Percentiles rank a stretch among this genome's conserved stretches.
phyloP scores from a whole-genome alignment of 129 eudicot genomes.

The Artemisia tridentata region DNA sequence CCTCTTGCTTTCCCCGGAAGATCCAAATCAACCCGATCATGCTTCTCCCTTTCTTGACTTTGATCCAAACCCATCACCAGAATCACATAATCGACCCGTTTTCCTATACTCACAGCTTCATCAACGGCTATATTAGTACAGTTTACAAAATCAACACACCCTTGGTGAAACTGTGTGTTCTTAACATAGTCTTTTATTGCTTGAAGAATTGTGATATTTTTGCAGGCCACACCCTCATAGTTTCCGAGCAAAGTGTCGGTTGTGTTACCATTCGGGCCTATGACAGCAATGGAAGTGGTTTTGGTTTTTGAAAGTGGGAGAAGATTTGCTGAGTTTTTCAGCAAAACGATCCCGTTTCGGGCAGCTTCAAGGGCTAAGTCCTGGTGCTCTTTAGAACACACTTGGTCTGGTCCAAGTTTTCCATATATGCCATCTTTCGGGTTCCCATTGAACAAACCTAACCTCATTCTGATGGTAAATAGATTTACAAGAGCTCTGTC shows the following conservation, averaged over 20 bases:
- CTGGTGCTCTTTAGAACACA: constrained; percentile 52
- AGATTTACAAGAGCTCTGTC: constrained; percentile 66
- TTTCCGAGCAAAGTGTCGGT: constrained; percentile 49
- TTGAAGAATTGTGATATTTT: constrained; percentile 39
- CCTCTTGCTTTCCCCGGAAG: constrained; percentile 64
- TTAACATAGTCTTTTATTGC: constrained; percentile 39
- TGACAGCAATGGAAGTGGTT: constrained; percentile 56
- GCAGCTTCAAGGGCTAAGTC: constrained; percentile 68
- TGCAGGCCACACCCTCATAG: constrained; percentile 63
- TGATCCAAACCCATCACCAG: constrained; percentile 65
- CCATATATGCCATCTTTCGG: constrained; percentile 45
- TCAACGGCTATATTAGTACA: constrained; percentile 44
- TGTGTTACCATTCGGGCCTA: constrained; percentile 65
- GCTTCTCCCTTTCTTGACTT: constrained; percentile 53
- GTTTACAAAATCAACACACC: constrained; percentile 46
- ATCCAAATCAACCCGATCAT: constrained; percentile 48
- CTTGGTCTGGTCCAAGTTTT: constrained; percentile 35
- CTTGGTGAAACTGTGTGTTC: constrained; percentile 39
- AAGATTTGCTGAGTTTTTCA: constrained; percentile 46
- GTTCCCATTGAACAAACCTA: constrained; percentile 69
- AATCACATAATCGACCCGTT: constrained; percentile 48
- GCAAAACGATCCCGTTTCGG: constrained; percentile 55
- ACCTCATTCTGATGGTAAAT: constrained; percentile 67
- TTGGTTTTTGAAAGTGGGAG: constrained; percentile 55
- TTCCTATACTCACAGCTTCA: constrained; percentile 42